These are phyloP conservation scores for Rhododendron ovatum DNA, from an alignment of 148 eudicot genomes.

Conservation along the genomic window DNA sequence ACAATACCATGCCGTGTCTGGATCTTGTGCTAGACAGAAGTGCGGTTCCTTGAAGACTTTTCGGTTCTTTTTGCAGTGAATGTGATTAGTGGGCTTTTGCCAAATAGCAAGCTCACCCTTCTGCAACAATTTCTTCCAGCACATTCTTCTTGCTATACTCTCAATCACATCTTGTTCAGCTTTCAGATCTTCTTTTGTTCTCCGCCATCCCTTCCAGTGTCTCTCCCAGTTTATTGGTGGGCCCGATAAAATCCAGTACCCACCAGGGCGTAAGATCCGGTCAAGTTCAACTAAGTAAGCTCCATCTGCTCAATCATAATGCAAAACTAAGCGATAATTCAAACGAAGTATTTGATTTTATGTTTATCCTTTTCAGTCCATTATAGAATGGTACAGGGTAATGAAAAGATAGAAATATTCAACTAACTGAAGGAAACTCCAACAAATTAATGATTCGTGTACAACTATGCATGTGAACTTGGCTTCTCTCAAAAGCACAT, in stretches of 20 bases:
- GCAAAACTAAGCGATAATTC: background rate
- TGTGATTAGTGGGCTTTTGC: slow-evolving; percentile 58
- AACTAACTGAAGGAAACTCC: background rate
- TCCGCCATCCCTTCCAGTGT: slow-evolving; percentile 51
- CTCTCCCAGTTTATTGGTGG: slow-evolving; percentile 64
- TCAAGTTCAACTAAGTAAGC: slow-evolving; percentile 55
- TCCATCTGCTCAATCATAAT: slow-evolving; percentile 37
- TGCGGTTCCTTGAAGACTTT: slow-evolving; percentile 50
- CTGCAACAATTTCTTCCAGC: slow-evolving; percentile 55
- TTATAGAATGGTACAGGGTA: background rate
- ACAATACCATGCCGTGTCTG: slow-evolving; percentile 76
- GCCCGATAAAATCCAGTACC: slow-evolving; percentile 65
- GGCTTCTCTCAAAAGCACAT: background rate
- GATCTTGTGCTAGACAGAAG: slow-evolving; percentile 46
- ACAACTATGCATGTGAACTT: background rate
- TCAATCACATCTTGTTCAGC: slow-evolving; percentile 45
- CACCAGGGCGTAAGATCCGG: slow-evolving; percentile 58
- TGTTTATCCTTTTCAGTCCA: background rate
- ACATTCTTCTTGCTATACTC: slow-evolving; percentile 36
- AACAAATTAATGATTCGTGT: background rate
- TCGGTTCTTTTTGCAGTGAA: slow-evolving; percentile 38
- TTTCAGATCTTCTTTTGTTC: slow-evolving; percentile 35
- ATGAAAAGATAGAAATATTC: background rate
- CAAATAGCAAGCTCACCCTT: slow-evolving; percentile 48
- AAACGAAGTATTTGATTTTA: background rate